phyloP scores from a whole-genome alignment of 2,329 filamentous ascomycete species.

The Endoconidiophora laricicola region DNA sequence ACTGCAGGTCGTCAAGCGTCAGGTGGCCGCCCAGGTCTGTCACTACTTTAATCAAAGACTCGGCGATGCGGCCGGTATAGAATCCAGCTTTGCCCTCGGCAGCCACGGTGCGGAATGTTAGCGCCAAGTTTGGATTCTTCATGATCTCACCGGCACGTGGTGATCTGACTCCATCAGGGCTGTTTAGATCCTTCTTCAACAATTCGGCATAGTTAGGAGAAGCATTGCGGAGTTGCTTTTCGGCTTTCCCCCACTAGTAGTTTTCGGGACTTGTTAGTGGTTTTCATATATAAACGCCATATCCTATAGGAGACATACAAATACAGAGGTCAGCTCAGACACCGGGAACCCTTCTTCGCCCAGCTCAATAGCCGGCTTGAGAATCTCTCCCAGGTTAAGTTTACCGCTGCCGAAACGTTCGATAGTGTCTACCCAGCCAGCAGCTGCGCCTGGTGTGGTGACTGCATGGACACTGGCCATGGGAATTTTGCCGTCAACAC shows the following conservation, averaged over 20 bases:
- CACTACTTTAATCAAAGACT: slow-evolving; percentile 65
- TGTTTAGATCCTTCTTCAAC: slow-evolving; percentile 59
- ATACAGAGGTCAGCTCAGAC: slow-evolving; percentile 55
- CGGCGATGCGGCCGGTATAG: slow-evolving; percentile 70
- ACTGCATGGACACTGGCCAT: slow-evolving; percentile 62
- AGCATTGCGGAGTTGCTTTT: slow-evolving; percentile 46
- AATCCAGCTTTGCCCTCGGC: slow-evolving; percentile 77
- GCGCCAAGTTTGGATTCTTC: slow-evolving; percentile 65
- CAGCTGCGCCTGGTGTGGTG: slow-evolving; percentile 78
- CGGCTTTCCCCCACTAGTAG: slow-evolving; percentile 52
- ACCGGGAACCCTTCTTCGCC: slow-evolving; percentile 85
- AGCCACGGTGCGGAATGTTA: slow-evolving; percentile 65
- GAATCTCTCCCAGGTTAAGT: slow-evolving; percentile 56
- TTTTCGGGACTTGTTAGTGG: background rate
- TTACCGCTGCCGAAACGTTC: slow-evolving; percentile 82
- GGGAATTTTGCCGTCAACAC: slow-evolving; percentile 45
- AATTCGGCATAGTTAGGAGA: slow-evolving; percentile 81
- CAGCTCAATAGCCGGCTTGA: slow-evolving; percentile 68
- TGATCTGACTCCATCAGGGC: slow-evolving; percentile 52
- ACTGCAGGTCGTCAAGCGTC: slow-evolving; percentile 60
- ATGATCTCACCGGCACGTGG: slow-evolving; percentile 75
- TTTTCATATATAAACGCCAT: background rate
- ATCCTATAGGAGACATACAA: slow-evolving; percentile 32
- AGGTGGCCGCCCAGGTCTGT: slow-evolving; percentile 61
- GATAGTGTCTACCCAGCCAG: slow-evolving; percentile 82